Conservation (phyloP, 139 green algal species). For the Chlamydomonas eustigma region DNA sequence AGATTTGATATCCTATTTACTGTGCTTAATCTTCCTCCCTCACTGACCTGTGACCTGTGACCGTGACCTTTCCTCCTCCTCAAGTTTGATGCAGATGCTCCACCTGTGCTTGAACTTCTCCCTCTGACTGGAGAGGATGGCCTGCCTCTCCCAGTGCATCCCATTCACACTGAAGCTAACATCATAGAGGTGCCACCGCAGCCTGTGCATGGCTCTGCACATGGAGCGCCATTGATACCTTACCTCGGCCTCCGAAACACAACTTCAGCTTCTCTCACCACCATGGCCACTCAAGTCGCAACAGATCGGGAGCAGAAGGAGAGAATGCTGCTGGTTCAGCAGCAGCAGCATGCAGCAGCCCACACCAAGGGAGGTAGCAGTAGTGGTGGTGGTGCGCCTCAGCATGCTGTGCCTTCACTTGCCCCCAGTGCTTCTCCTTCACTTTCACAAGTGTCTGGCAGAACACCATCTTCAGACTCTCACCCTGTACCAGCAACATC, state of each 20-base stretch:
- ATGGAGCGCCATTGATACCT: background rate
- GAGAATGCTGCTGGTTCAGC: background rate
- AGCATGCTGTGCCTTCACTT: background rate
- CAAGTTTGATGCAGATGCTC: background rate
- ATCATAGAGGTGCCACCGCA: background rate
- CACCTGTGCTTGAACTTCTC: background rate
- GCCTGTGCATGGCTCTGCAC: too few relatives aligned
- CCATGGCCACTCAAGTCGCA: background rate
- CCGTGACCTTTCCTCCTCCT: too few relatives aligned
- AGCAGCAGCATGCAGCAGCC: background rate
- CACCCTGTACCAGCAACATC: background rate
- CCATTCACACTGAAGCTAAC: background rate
- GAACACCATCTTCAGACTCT: background rate
- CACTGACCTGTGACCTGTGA: too few relatives aligned
- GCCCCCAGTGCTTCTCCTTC: background rate
- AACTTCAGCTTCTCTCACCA: background rate
- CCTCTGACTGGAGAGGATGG: background rate
- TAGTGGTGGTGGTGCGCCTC: background rate
- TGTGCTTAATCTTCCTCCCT: too few relatives aligned
- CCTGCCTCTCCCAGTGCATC: background rate
- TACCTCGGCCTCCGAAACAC: background rate
- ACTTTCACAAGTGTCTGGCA: background rate
- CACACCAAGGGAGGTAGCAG: background rate
- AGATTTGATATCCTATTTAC: too few relatives aligned
- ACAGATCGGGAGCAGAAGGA: background rate